Percentiles rank a stretch among this genome's conserved stretches.
Evolutionary conservation across 2,329 filamentous ascomycete species (phyloP).

Genomic region (Penicillium psychrosexuale): DNA sequence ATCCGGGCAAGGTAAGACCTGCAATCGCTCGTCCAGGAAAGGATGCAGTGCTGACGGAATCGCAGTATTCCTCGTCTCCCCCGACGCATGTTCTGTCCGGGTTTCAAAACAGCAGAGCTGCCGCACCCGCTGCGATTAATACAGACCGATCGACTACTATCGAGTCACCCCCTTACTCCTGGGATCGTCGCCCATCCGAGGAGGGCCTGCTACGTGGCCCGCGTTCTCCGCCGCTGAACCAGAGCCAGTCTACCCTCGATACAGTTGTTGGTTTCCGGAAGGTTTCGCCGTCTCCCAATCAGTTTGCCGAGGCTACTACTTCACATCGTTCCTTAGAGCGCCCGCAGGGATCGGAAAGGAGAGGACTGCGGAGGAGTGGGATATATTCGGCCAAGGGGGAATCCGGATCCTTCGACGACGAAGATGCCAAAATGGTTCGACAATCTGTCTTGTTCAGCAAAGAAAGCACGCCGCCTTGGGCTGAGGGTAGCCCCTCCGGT

Average conservation of each 20-base stretch:
- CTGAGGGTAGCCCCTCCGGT: slow-evolving; percentile 22
- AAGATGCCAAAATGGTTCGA: slow-evolving; percentile 40
- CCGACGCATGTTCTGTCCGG: slow-evolving; percentile 17
- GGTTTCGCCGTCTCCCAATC: slow-evolving; percentile 23
- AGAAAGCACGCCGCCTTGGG: slow-evolving; percentile 23
- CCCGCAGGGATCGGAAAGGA: slow-evolving; percentile 23
- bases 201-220: slow-evolving; percentile 48
- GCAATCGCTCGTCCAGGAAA: not conserved
- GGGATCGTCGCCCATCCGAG: slow-evolving; percentile 51
- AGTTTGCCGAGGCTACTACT: slow-evolving; percentile 27
- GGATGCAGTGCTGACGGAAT: slow-evolving; percentile 18
- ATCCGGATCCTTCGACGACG: slow-evolving; percentile 35
- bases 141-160: slow-evolving; percentile 45
- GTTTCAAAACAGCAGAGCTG: slow-evolving; percentile 22
- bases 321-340: slow-evolving; percentile 34
- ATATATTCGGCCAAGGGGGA: slow-evolving; percentile 27
- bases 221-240: slow-evolving; percentile 23
- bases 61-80: slow-evolving; percentile 25
- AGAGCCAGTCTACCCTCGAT: slow-evolving; percentile 14
- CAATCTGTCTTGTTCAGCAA: slow-evolving; percentile 33
- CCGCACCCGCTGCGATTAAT: slow-evolving; percentile 43
- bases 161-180: slow-evolving; percentile 52
- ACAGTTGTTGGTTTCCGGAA: slow-evolving; percentile 15
- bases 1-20: slow-evolving; percentile 21
- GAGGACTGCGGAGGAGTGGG: slow-evolving; percentile 31